A percentile compares a stretch with the other conserved stretches of the same genome.
Conservation (phyloP, 2,329 filamentous ascomycete genomes). For the Fusarium protoensiforme region DNA sequence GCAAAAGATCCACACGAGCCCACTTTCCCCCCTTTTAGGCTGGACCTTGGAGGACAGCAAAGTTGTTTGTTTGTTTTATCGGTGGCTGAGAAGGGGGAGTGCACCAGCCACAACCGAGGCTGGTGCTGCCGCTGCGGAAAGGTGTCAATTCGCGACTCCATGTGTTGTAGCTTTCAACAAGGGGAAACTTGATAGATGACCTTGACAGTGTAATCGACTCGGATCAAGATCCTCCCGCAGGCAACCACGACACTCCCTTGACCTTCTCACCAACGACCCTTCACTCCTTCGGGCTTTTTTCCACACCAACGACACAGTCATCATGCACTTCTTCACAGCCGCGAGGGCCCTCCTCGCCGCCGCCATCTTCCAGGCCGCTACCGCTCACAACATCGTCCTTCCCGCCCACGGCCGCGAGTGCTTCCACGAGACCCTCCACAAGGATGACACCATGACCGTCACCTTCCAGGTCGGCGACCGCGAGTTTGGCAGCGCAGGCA, state of each 20-base stretch:
- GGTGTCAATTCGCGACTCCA: slow-evolving; percentile 46
- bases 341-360: slow-evolving; percentile 57
- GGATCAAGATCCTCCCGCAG: neutral
- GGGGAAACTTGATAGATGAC: slow-evolving; percentile 14
- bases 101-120: neutral
- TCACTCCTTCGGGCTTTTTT: neutral
- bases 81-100: slow-evolving; percentile 25
- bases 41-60: slow-evolving; percentile 23
- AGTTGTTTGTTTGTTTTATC: neutral
- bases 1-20: slow-evolving; percentile 3
- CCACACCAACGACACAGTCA: neutral
- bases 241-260: slow-evolving; percentile 22
- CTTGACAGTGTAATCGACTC: neutral
- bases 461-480: slow-evolving; percentile 98
- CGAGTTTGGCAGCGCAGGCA: slow-evolving; percentile 94
- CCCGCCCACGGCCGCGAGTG: slow-evolving; percentile 94
- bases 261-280: slow-evolving; percentile 9
- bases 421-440: slow-evolving; percentile 93
- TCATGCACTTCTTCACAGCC: slow-evolving; percentile 49
- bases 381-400: slow-evolving; percentile 96
- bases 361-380: slow-evolving; percentile 65
- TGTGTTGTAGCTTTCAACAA: slow-evolving; percentile 32
- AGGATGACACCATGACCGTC: slow-evolving; percentile 97
- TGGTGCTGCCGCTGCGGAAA: slow-evolving; percentile 36
- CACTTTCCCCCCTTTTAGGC: slow-evolving; percentile 37